These are phyloP conservation scores for Gypsophila paniculata DNA, from an alignment of 179 eudicot genomes.

Conservation along the genomic window DNA sequence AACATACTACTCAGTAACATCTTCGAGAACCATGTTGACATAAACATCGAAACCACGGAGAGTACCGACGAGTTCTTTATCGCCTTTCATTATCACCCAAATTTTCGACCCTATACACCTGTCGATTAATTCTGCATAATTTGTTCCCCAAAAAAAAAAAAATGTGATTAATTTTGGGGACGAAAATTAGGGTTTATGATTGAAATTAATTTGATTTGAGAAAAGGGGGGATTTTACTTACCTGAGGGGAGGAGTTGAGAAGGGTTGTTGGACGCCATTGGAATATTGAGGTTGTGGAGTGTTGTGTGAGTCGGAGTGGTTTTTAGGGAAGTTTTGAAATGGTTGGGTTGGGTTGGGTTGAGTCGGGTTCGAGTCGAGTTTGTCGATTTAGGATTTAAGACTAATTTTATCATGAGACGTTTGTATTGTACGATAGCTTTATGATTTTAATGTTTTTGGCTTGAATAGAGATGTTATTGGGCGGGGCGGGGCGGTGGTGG, in stretches of 20 bases:
- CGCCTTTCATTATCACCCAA: slow-evolving; percentile 99
- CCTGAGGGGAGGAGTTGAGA: slow-evolving; percentile 82
- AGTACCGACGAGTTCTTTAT: slow-evolving; percentile 94
- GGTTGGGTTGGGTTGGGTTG: no score
- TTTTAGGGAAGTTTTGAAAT: no score
- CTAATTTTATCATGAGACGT: no score
- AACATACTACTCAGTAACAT: slow-evolving; percentile 88
- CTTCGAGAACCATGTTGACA: slow-evolving; percentile 98
- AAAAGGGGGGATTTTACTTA: neutral
- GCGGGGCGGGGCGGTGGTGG: no score
- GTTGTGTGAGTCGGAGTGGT: no score
- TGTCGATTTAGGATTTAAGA: slow-evolving; percentile 27
- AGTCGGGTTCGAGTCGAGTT: neutral
- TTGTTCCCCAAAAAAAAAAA: neutral
- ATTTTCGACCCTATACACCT: slow-evolving; percentile 93
- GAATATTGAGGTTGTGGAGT: neutral
- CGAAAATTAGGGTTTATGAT: no score
- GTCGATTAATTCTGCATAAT: slow-evolving; percentile 72
- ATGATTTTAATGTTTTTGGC: no score
- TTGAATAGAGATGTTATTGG: no score
- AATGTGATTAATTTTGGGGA: neutral
- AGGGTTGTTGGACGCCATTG: slow-evolving; percentile 55
- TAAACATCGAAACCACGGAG: slow-evolving; percentile 92
- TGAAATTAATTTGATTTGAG: no score
- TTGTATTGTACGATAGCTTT: no score